Conservation (phyloP, 208 protist species). For the Zelonia costaricensis region DNA sequence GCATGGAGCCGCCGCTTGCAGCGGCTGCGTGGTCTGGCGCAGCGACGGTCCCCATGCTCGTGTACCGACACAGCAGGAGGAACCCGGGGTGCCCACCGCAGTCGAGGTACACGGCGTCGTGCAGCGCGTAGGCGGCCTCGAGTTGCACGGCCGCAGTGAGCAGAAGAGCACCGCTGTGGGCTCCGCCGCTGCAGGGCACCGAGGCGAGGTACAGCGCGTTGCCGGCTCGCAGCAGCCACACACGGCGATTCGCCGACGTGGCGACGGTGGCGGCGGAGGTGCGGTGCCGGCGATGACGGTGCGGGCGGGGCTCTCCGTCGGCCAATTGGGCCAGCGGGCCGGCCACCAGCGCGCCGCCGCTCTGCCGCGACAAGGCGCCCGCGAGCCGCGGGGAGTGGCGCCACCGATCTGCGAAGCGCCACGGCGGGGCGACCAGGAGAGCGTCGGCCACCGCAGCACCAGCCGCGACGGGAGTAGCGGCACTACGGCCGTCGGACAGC, state of each 20-base stretch:
- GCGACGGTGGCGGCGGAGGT: constrained; percentile 11
- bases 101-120: constrained; percentile 26
- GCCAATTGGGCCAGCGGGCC: too few species aligned
- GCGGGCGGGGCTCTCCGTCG: too few species aligned
- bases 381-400: constrained; percentile 21
- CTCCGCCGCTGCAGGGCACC: constrained; percentile 1
- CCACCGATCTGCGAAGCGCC: constrained; percentile 24
- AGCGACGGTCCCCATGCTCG: not conserved
- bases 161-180: not conserved
- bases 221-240: constrained; percentile 20
- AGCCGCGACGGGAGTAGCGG: not conserved
- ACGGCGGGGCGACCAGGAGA: constrained; percentile 26
- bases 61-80: constrained; percentile 17
- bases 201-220: constrained; percentile 9
- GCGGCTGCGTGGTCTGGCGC: not conserved
- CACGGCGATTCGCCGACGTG: constrained; percentile 18
- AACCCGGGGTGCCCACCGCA: constrained; percentile 18
- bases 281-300: not conserved
- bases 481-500: not conserved
- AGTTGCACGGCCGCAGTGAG: constrained; percentile 3
- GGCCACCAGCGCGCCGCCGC: too few species aligned
- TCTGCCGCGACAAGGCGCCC: constrained; percentile 1
- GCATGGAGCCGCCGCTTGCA: not conserved
- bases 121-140: not conserved
- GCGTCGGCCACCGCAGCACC: not conserved